A percentile compares a stretch with the other conserved stretches of the same genome.
Evolutionary conservation across 495 filamentous ascomycete genomes (phyloP).

Genomic region (Daldinia decipiens): DNA sequence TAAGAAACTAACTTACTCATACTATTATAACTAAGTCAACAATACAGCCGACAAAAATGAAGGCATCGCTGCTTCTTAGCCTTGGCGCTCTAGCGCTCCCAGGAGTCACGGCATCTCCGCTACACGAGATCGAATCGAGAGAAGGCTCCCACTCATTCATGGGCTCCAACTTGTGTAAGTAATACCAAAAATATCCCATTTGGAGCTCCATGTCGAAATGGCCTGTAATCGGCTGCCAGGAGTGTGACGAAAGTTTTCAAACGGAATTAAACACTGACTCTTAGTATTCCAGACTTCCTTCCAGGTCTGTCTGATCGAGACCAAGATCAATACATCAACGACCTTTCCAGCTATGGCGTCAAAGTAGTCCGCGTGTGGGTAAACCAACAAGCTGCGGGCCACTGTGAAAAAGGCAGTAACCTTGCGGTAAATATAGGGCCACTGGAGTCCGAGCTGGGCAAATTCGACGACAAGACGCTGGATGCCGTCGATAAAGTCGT

Average conservation of each 20-base stretch:
- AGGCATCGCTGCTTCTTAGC: constrained; percentile 17
- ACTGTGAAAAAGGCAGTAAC: constrained; percentile 45
- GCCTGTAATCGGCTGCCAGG: too few relatives aligned
- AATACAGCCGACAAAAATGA: constrained; percentile 19
- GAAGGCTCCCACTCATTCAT: constrained; percentile 28
- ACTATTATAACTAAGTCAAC: not conserved
- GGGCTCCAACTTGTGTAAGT: constrained; percentile 45
- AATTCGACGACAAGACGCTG: constrained; percentile 47
- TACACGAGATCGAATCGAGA: constrained; percentile 17
- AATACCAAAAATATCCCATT: not conserved
- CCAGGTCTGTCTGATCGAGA: constrained; percentile 48
- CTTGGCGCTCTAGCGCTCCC: constrained; percentile 30
- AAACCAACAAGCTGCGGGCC: constrained; percentile 30
- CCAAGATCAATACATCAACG: constrained; percentile 50
- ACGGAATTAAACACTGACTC: not conserved
- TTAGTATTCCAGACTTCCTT: constrained; percentile 39
- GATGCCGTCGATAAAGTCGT: constrained; percentile 50
- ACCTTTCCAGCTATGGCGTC: constrained; percentile 43
- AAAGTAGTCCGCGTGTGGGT: constrained; percentile 54
- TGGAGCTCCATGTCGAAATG: too few relatives aligned
- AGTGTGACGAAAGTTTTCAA: not conserved
- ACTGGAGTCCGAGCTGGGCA: constrained; percentile 48
- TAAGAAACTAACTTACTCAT: not conserved
- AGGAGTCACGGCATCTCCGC: constrained; percentile 10
- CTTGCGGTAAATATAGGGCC: constrained; percentile 33